Conservation (phyloP, 371 early-diverging fungal species). For the Syncephalis plumigaleata region DNA sequence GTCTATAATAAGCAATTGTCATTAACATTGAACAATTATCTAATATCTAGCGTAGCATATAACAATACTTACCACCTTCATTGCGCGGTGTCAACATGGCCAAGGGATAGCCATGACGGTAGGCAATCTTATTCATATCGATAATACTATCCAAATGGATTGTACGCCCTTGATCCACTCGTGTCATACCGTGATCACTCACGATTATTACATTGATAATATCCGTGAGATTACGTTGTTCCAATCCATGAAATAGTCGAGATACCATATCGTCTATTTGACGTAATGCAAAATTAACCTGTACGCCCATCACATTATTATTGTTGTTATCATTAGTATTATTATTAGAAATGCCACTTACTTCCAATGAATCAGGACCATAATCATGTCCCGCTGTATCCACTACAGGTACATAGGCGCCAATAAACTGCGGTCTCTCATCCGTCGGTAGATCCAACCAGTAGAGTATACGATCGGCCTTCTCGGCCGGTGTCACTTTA, state of each 20-base stretch:
- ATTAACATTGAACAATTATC: neutral
- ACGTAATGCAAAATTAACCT: slow-evolving; percentile 37
- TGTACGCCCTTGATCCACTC: slow-evolving; percentile 21
- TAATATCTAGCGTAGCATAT: neutral
- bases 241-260: slow-evolving; percentile 30
- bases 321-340: no score
- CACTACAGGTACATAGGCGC: slow-evolving; percentile 65
- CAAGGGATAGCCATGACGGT: slow-evolving; percentile 22
- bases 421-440: slow-evolving; percentile 54
- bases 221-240: slow-evolving; percentile 29
- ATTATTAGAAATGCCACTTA: slow-evolving; percentile 9
- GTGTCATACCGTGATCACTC: slow-evolving; percentile 88
- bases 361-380: slow-evolving; percentile 50
- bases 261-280: slow-evolving; percentile 49
- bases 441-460: slow-evolving; percentile 63
- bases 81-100: slow-evolving; percentile 25
- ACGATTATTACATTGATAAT: slow-evolving; percentile 70
- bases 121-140: slow-evolving; percentile 17
- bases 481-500: slow-evolving; percentile 23
- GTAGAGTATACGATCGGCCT: slow-evolving; percentile 35
- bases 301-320: no score
- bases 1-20: neutral
- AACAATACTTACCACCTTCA: slow-evolving; percentile 9
- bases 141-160: slow-evolving; percentile 64
- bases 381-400: slow-evolving; percentile 64